Evolutionary conservation across 148 eudicot genomes (phyloP).

Genomic region (Limonium bicolor): DNA sequence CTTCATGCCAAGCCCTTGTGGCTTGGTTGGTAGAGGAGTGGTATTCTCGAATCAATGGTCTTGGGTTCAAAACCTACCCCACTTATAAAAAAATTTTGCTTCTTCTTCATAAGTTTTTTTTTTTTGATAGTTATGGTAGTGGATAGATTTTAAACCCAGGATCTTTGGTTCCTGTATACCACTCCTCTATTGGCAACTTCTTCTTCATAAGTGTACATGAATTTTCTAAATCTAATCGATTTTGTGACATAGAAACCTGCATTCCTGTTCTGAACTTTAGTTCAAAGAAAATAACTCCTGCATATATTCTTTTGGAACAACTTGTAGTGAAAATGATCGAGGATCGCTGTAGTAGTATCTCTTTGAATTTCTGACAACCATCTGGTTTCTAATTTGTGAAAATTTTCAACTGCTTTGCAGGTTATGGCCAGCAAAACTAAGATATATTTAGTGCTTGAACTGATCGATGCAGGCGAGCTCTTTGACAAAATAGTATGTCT

Average conservation of each 20-base stretch:
- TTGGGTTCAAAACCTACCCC: too few species aligned
- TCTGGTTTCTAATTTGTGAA: background rate
- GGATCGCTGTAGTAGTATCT: background rate
- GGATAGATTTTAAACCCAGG: too few species aligned
- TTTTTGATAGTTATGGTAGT: too few species aligned
- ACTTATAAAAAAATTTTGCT: background rate
- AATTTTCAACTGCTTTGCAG: constrained; percentile 15
- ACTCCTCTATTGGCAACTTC: too few species aligned
- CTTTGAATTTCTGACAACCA: too few species aligned
- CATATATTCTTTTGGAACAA: background rate
- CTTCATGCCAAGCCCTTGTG: background rate
- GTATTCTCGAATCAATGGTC: too few species aligned
- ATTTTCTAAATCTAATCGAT: too few species aligned
- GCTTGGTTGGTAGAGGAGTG: too few species aligned
- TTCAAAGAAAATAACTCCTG: background rate
- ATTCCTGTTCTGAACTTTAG: too few species aligned
- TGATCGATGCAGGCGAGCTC: constrained; percentile 82
- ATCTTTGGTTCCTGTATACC: too few species aligned
- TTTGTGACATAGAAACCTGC: too few species aligned
- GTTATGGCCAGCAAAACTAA: constrained; percentile 92
- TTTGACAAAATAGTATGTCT: constrained; percentile 81
- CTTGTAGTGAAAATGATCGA: background rate
- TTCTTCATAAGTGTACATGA: too few species aligned
- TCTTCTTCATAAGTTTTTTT: background rate
- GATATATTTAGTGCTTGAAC: constrained; percentile 84